Base-by-base conservation (phyloP, 345 rosid species). In the Brassica carinata region DNA sequence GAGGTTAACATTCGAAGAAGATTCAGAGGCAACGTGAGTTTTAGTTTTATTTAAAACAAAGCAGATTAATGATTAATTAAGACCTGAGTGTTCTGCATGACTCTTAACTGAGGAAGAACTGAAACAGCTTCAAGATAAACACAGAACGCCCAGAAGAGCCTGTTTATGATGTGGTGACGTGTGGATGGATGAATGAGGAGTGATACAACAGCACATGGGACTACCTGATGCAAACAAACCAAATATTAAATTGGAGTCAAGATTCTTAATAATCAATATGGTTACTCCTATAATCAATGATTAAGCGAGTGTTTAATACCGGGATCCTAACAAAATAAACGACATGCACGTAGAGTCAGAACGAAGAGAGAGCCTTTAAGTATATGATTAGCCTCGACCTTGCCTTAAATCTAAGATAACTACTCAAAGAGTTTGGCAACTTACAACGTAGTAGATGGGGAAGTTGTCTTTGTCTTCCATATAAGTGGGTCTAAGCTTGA, bases 41-140 rank as follows among this genome's bases (percentile, higher is more conserved):
- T 38, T 14, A 4, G 15, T 0, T 19, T 0, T 8, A 8, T 2
- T 7, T 27, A 48, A 36, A 6, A 36, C 40, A 36, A 9, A 40
- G 48, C 48, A 40, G 48, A 9, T 33, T 0, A 27, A 17, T 7
- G 27, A 31, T 31, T 31, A 31, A 31, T 31, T 5, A 30, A 72
- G 72, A 77, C 98, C 96, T 94, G 88, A 8, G 94, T 90, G 87
- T 92, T 94, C 81, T 94, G 97, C 97, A 94, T 94, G 75, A 88
- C 92, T 33, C 91, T 85, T 77, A 94, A 82, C 81, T 92, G 97
- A 71, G 98, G 97, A 71, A 90, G 82, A 67, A 94, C 97, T 64
- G 97, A 92, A 83, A 90, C 90, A 75, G 97, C 92, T 87, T 94
- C 98, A 48, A 94, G 92, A 80, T 92, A 94, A 74, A 94, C 96